Base-by-base conservation (phyloP, 2,329 filamentous ascomycete genomes). In the Xylariomycetidae sp. region DNA sequence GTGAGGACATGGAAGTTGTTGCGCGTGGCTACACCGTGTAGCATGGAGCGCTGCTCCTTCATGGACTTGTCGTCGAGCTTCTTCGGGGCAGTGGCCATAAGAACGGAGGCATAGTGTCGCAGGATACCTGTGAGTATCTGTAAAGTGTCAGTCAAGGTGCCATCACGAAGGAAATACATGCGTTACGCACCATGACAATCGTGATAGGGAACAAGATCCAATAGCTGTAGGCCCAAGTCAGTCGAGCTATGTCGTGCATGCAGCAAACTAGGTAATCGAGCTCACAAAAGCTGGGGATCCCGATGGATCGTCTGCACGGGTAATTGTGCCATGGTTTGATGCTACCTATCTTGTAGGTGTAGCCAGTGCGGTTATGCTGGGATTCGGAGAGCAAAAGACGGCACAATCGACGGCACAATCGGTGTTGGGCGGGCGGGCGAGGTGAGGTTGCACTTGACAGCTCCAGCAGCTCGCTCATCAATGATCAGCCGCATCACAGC, bases 151-250 rank as follows among this genome's bases (percentile, higher is more conserved):
- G 24, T 30, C 4, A 10, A 6, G 6, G 7, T n/a, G n/a, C n/a
- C n/a, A n/a, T n/a, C n/a, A n/a, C n/a, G n/a, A n/a, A n/a, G n/a
- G n/a, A n/a, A n/a, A 8, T 24, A 14, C 10, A 22, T 19, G 18
- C n/a, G 18, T 34, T 23, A 20, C 39, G 19, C 45, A 85, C 82
- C 93, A 98, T 98, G 57, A 98, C 92, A 52, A 95, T 74, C 29
- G 90, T 95, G 61, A 98, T 98, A 42, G 92, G 92, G 44, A 95
- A 82, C 40, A 98, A 74, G 64, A 98, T 98, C 92, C 92, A 98
- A 73, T 95, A 96, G 68, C 92, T 98, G 37, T 53, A 34, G n/a
- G n/a, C 28, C 31, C 25, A 4, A 27, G 33, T 48, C 24, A 49
- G 42, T 35, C 34, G 17, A n/a, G 14, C 29, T 28, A n/a, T n/a